Evolutionary conservation across 306 rosid species (phyloP).

Genomic region (Quillaja saponaria): DNA sequence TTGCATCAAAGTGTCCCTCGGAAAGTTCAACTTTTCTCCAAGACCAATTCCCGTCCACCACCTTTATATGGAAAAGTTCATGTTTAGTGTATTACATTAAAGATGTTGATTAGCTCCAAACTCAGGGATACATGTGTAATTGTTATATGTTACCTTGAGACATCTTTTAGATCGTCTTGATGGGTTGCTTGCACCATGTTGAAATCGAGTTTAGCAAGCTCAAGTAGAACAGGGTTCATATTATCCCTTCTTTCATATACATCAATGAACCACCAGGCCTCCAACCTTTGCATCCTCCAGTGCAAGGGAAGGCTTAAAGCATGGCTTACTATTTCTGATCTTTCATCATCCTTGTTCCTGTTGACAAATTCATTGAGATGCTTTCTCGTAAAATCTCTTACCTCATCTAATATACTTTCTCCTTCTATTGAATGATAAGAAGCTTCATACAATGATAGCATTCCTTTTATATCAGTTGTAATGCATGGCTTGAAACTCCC

Average conservation of each 20-base stretch:
- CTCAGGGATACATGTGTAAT: no score
- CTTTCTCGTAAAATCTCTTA: conserved; percentile 19
- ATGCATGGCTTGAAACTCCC: conserved; percentile 6
- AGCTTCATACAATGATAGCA: conserved; percentile 41
- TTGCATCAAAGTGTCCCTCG: conserved; percentile 23
- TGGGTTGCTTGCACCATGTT: conserved; percentile 19
- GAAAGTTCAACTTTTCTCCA: conserved; percentile 16
- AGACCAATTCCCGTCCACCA: conserved; percentile 27
- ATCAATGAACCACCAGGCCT: conserved; percentile 28
- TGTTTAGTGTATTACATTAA: no score
- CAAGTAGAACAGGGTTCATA: neutral
- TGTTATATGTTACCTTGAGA: conserved; percentile 1
- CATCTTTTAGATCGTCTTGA: conserved; percentile 16
- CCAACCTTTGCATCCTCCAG: conserved; percentile 42
- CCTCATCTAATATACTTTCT: conserved; percentile 35
- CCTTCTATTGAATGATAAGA: conserved; percentile 27
- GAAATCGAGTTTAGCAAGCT: conserved; percentile 14
- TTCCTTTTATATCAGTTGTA: neutral
- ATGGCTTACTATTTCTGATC: conserved; percentile 11
- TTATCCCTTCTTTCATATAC: conserved; percentile 6
- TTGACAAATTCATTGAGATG: conserved; percentile 4
- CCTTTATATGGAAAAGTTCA: neutral
- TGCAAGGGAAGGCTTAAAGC: conserved; percentile 42
- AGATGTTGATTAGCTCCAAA: no score
- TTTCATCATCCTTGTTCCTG: conserved; percentile 1